Evolutionary conservation across 2,329 filamentous ascomycete species (phyloP).

Genomic region (Alternaria solani): DNA sequence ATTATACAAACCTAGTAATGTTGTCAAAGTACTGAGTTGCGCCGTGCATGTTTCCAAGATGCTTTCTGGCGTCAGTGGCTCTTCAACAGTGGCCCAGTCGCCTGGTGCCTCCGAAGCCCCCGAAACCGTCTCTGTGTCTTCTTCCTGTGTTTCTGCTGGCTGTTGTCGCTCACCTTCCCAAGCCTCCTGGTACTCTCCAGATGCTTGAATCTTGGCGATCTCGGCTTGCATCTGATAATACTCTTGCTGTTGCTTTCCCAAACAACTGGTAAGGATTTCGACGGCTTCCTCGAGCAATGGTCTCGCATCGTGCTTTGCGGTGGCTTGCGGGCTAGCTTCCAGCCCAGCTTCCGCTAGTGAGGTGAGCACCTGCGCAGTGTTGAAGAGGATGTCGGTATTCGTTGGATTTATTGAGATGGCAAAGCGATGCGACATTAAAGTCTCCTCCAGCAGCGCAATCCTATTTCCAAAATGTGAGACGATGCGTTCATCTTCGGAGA

Average conservation of each 20-base stretch:
- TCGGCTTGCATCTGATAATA: conserved; percentile 52
- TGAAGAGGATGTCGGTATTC: conserved; percentile 75
- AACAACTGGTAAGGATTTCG: conserved; percentile 64
- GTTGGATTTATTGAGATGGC: conserved; percentile 67
- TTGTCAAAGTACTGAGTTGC: conserved; percentile 61
- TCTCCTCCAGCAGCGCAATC: conserved; percentile 64
- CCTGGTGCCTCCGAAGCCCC: conserved; percentile 54
- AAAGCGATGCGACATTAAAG: conserved; percentile 69
- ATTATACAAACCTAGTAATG: conserved; percentile 60
- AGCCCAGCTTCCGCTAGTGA: conserved; percentile 68
- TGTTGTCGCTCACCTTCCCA: conserved; percentile 27
- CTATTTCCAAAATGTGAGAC: conserved; percentile 65
- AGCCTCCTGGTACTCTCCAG: conserved; percentile 31
- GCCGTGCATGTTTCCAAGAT: conserved; percentile 74
- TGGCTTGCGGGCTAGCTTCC: conserved; percentile 58
- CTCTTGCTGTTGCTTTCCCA: conserved; percentile 56
- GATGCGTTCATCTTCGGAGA: conserved; percentile 71
- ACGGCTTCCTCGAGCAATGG: conserved; percentile 67
- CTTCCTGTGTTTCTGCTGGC: conserved; percentile 13
- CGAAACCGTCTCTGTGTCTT: conserved; percentile 37
- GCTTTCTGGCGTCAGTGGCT: conserved; percentile 69
- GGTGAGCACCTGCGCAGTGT: conserved; percentile 73
- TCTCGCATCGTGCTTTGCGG: conserved; percentile 57
- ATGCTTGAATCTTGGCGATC: conserved; percentile 42
- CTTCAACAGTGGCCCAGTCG: conserved; percentile 72